These are phyloP conservation scores for Penicillium malachiteum DNA, from an alignment of 495 filamentous ascomycete species.

Conservation along the genomic window DNA sequence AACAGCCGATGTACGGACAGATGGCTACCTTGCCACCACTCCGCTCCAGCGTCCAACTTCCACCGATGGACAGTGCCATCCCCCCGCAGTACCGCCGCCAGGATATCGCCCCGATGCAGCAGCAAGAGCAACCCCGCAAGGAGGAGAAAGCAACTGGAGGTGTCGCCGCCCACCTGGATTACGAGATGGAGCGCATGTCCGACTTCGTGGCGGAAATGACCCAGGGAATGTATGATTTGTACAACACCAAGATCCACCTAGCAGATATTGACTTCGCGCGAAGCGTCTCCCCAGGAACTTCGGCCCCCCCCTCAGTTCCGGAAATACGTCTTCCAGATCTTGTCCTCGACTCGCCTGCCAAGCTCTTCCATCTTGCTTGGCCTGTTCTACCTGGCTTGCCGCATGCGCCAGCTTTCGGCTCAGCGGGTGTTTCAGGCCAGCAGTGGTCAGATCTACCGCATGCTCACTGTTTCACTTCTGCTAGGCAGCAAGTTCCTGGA, in stretches of 20 bases:
- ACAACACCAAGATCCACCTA: slow-evolving; percentile 58
- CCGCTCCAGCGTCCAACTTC: slow-evolving; percentile 43
- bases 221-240: slow-evolving; percentile 71
- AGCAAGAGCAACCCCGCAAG: slow-evolving; percentile 43
- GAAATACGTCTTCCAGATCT: slow-evolving; percentile 91
- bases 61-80: slow-evolving; percentile 44
- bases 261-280: slow-evolving; percentile 73
- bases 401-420: slow-evolving; percentile 71
- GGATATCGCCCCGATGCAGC: slow-evolving; percentile 32
- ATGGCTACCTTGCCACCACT: slow-evolving; percentile 43
- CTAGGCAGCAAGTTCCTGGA: slow-evolving; percentile 98
- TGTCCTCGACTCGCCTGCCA: slow-evolving; percentile 91
- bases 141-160: slow-evolving; percentile 69
- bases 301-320: slow-evolving; percentile 77
- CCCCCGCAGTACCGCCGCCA: slow-evolving; percentile 46
- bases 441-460: slow-evolving; percentile 80
- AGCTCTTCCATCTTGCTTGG: slow-evolving; percentile 93
- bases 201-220: slow-evolving; percentile 97
- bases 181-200: slow-evolving; percentile 97
- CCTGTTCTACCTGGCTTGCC: slow-evolving; percentile 82
- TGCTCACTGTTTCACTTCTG: slow-evolving; percentile 84
- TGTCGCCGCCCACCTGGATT: slow-evolving; percentile 94
- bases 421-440: slow-evolving; percentile 54
- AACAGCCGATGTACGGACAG: slow-evolving; percentile 42
- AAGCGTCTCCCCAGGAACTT: slow-evolving; percentile 68